Conservation (phyloP, 208 protist genomes). For the Phytomonas sp. region DNA sequence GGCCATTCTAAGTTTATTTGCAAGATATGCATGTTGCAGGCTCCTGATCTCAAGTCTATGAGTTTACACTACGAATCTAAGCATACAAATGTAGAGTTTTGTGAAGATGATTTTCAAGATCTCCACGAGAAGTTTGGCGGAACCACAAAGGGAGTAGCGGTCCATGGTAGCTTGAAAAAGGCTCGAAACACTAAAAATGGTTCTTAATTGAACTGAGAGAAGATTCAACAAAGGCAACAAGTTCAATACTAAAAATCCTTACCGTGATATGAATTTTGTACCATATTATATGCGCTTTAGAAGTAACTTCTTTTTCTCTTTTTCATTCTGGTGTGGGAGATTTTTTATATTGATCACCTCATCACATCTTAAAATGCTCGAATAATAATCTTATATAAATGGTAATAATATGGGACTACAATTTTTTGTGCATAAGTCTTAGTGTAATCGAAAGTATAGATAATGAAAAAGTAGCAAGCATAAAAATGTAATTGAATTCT, state of each 20-base stretch:
- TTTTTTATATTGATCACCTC: slow-evolving; percentile 10
- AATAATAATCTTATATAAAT: slow-evolving; percentile 5
- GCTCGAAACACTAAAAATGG: slow-evolving; percentile 22
- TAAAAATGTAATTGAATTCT: not conserved
- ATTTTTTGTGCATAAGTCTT: not conserved
- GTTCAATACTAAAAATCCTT: not conserved
- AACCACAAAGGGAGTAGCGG: slow-evolving; percentile 58
- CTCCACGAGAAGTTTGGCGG: slow-evolving; percentile 55
- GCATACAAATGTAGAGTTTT: slow-evolving; percentile 45
- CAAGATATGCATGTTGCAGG: slow-evolving; percentile 49
- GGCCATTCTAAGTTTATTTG: slow-evolving; percentile 53
- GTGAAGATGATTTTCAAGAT: slow-evolving; percentile 48
- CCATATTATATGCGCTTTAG: not conserved
- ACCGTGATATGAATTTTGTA: not conserved
- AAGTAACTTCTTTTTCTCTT: slow-evolving; percentile 10
- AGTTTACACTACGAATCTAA: slow-evolving; percentile 47
- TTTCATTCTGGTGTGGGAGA: not conserved
- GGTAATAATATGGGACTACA: not conserved
- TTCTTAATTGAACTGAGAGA: not conserved
- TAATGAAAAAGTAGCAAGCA: not conserved
- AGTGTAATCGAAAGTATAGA: not conserved
- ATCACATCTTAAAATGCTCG: not conserved
- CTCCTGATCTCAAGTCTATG: slow-evolving; percentile 67
- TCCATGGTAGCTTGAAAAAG: slow-evolving; percentile 63
- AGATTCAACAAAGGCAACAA: not conserved